Percentiles rank a stretch among this genome's conserved stretches.
These are phyloP conservation scores for Chaetomiaceae sp. DNA, from an alignment of 2,329 filamentous ascomycete genomes.

Conservation along the genomic window DNA sequence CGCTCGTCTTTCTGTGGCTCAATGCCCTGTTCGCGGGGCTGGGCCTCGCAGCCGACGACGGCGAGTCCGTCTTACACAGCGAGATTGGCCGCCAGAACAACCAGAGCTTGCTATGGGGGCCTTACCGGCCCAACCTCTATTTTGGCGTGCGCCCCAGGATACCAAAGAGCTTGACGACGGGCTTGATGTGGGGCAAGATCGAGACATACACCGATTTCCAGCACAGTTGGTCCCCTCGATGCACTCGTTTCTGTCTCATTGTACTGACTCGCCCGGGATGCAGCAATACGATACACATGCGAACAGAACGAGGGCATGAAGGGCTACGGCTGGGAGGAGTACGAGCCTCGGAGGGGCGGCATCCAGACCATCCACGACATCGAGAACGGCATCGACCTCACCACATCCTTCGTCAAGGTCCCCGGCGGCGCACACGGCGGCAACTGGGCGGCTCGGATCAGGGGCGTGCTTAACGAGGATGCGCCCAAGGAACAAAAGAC, in stretches of 20 bases:
- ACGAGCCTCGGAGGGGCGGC: slow-evolving; percentile 83
- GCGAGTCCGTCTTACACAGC: slow-evolving; percentile 40
- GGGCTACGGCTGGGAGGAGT: slow-evolving; percentile 97
- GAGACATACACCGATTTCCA: slow-evolving; percentile 74
- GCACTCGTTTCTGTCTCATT: too few relatives aligned
- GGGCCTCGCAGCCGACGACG: slow-evolving; percentile 14
- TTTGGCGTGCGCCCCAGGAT: slow-evolving; percentile 83
- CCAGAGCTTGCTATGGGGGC: slow-evolving; percentile 89
- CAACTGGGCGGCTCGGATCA: slow-evolving; percentile 87
- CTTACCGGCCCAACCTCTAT: slow-evolving; percentile 89
- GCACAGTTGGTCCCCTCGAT: slow-evolving; percentile 54
- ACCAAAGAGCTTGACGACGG: slow-evolving; percentile 74
- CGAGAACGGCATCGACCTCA: slow-evolving; percentile 83
- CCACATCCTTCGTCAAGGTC: slow-evolving; percentile 89
- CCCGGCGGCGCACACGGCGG: slow-evolving; percentile 81
- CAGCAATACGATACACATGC: slow-evolving; percentile 88
- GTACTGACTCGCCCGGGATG: slow-evolving; percentile 1
- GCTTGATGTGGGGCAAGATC: slow-evolving; percentile 83
- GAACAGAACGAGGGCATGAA: slow-evolving; percentile 92
- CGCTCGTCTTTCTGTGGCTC: slow-evolving; percentile 27
- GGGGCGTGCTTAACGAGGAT: slow-evolving; percentile 70
- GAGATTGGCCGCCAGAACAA: slow-evolving; percentile 60
- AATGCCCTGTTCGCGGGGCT: slow-evolving; percentile 20
- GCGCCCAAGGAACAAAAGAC: slow-evolving; percentile 65
- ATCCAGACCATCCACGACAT: slow-evolving; percentile 87